A percentile compares a stretch with the other conserved stretches of the same genome.
These are phyloP conservation scores for Saccharomyces hybrid DNA, from an alignment of 1,139 yeast genomes.

Conservation along the genomic window DNA sequence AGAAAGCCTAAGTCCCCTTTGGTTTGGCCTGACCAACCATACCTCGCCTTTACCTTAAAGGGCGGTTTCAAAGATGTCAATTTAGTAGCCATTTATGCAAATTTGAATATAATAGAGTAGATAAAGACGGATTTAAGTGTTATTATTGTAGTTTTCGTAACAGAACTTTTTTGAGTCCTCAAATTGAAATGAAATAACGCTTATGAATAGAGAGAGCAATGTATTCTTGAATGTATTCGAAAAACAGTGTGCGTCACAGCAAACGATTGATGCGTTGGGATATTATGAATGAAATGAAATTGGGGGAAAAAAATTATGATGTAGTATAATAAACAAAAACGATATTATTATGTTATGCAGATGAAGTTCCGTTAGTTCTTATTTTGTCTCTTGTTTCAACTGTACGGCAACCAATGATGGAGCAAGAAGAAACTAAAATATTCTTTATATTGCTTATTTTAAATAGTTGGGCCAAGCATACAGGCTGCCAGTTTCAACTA, in stretches of 20 bases:
- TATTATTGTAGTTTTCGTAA: not conserved
- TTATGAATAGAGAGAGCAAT: not conserved
- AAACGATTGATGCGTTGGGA: not conserved
- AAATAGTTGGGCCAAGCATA: not conserved
- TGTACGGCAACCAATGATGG: not conserved
- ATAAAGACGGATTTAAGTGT: not conserved
- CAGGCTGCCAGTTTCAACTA: not conserved
- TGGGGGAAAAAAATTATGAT: not conserved
- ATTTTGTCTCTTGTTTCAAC: not conserved
- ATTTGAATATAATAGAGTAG: not conserved
- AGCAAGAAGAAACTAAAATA: not conserved
- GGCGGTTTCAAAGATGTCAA: constrained; percentile 39
- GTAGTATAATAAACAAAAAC: not conserved
- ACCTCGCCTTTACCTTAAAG: constrained; percentile 67
- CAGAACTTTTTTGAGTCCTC: too few species aligned
- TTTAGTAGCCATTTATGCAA: not conserved
- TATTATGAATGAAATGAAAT: not conserved
- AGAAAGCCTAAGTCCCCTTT: constrained; percentile 86
- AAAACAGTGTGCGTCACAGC: not conserved
- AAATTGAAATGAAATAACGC: too few species aligned
- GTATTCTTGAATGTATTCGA: not conserved
- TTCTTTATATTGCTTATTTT: not conserved
- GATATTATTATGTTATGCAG: not conserved
- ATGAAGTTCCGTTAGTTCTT: not conserved
- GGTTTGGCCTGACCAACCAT: constrained; percentile 88